Conservation (phyloP, 495 filamentous ascomycete species). For the Trypethelium eluteriae region DNA sequence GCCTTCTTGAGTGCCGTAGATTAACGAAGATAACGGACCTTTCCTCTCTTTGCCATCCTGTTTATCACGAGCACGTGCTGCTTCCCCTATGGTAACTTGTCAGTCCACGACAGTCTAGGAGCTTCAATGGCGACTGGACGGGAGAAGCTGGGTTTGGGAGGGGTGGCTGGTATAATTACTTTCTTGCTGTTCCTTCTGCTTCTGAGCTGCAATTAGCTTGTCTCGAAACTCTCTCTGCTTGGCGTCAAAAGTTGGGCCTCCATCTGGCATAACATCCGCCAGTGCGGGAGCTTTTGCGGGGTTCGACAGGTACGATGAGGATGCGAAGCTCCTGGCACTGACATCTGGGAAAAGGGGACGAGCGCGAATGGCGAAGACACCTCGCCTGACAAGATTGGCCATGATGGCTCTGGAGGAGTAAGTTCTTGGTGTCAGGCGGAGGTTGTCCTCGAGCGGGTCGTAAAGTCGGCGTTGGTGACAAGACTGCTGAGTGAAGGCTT, state of each 20-base stretch:
- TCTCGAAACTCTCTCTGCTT: constrained; percentile 82
- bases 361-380: neutral
- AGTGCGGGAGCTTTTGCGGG: constrained; percentile 61
- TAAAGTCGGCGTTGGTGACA: neutral
- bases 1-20: constrained; percentile 94
- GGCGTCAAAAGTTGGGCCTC: constrained; percentile 63
- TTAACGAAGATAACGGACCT: constrained; percentile 58
- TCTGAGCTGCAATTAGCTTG: constrained; percentile 65
- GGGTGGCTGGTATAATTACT: constrained; percentile 58
- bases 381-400: constrained; percentile 8
- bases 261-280: constrained; percentile 69
- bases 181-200: constrained; percentile 70
- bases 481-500: neutral
- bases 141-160: constrained; percentile 35
- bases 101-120: constrained; percentile 15
- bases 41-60: constrained; percentile 45
- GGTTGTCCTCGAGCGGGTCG: neutral
- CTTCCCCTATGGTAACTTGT: constrained; percentile 30
- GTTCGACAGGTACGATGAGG: constrained; percentile 42
- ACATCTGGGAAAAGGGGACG: neutral
- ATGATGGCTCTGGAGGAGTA: neutral
- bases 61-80: constrained; percentile 37
- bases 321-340: constrained; percentile 44
- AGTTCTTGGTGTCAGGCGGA: neutral
- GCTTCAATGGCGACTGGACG: constrained; percentile 9